Evolutionary conservation across 495 filamentous ascomycete genomes (phyloP).

Genomic region (Glonium stellatum): DNA sequence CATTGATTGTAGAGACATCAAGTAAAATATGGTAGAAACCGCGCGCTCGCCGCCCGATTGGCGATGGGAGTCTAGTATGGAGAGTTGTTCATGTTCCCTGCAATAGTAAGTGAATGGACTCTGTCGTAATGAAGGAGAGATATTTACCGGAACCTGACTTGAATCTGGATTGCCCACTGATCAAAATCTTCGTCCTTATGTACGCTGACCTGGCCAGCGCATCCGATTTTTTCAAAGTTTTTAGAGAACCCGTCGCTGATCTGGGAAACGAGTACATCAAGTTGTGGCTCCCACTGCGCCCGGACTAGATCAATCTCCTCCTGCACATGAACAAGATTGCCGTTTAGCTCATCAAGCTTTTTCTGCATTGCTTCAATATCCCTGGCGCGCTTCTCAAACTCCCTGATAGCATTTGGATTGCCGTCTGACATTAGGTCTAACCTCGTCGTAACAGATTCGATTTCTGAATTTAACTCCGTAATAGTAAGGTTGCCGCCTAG

Average conservation of each 20-base stretch:
- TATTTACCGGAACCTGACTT: constrained; percentile 81
- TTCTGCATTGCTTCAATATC: constrained; percentile 50
- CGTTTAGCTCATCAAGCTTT: constrained; percentile 42
- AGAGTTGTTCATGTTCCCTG: constrained; percentile 74
- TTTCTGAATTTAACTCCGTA: constrained; percentile 65
- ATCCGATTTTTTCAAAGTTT: constrained; percentile 88
- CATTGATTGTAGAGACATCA: constrained; percentile 94
- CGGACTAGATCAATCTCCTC: constrained; percentile 53
- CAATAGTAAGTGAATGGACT: not conserved
- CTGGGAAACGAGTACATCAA: constrained; percentile 67
- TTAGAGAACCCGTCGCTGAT: constrained; percentile 86
- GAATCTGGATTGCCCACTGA: constrained; percentile 87
- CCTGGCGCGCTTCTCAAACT: constrained; percentile 64
- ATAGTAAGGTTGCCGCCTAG: constrained; percentile 37
- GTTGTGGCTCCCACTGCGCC: constrained; percentile 69
- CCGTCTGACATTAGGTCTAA: constrained; percentile 75
- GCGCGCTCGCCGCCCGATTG: constrained; percentile 95
- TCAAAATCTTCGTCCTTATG: constrained; percentile 81
- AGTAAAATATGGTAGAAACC: constrained; percentile 97
- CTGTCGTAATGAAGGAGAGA: not conserved
- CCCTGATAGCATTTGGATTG: constrained; percentile 65
- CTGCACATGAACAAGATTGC: constrained; percentile 45
- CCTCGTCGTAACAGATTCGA: constrained; percentile 64
- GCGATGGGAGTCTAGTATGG: constrained; percentile 78
- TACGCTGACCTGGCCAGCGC: constrained; percentile 84